Base-by-base conservation (phyloP, 2,329 filamentous ascomycete species). In the Waltergamsia citrina region DNA sequence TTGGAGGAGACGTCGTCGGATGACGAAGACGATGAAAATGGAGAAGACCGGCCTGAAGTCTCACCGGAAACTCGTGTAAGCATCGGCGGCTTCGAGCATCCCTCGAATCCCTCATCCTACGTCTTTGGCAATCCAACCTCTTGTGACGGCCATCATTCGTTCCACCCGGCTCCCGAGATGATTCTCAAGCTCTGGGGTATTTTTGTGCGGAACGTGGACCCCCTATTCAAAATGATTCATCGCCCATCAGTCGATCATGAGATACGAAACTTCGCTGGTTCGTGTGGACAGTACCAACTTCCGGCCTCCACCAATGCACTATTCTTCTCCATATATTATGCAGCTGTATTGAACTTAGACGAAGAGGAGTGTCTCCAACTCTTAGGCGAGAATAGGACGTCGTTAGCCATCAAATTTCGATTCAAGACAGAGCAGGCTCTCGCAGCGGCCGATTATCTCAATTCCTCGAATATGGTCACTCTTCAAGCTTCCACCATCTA, bases 171-270 rank as follows among this genome's bases (percentile, higher is more conserved):
- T 2, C 50, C 54, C 3, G 47, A 57, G 15, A 55, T 58, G 29
- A 57, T 65, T 33, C 45, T 50, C 16, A 52, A 49, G 19, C 48
- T 67, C 11, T 52, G 54, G 33, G 36, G 44, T 1, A 49, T 49
- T 9, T 67, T 56, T 42, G 57, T 55, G 33, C 44, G 47, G 21
- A 65, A 61, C 19, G 58, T 65, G 14, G 63, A 67, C 27, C 54
- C 60, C 32, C 48, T 63, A 22, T 45, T 67, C 38, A 67, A 67
- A 43, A 52, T 67, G 21, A 39, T 67, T 5, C 63, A 67, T 40
- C 51, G 54, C n/a, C 63, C 63, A 4, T 62, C 59, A 2, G 43
- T 60, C 17, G 42, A 42, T 11, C 45, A 42, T 2, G 40, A 49
- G 22, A 39, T 60, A 5, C 41, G 52, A 18, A 29, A 37, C 0